Evolutionary conservation across 495 filamentous ascomycete genomes (phyloP).

Genomic region (Lasiosphaeria miniovina): DNA sequence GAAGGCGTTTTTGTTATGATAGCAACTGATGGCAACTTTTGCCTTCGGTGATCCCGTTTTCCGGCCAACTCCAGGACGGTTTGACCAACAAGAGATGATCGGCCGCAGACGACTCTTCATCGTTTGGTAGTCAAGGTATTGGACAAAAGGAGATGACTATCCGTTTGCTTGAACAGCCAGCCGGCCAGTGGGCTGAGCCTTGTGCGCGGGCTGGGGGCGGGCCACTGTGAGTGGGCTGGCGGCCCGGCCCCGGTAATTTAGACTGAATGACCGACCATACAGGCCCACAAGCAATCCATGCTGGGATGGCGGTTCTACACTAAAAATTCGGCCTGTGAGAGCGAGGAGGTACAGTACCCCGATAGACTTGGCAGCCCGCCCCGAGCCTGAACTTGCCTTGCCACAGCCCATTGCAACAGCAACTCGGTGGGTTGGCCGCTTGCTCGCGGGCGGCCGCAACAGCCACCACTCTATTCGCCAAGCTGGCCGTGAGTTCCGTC

Average conservation of each 20-base stretch:
- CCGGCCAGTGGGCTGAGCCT: conserved; percentile 8
- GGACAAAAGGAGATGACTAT: neutral
- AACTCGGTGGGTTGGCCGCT: neutral
- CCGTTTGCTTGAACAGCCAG: conserved; percentile 8
- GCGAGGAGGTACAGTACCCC: too few relatives aligned
- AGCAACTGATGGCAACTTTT: too few relatives aligned
- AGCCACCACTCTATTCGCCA: neutral
- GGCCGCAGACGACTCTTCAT: neutral
- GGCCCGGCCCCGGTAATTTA: neutral
- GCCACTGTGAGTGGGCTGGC: neutral
- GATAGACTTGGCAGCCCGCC: neutral
- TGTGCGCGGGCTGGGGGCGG: neutral
- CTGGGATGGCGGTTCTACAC: too few relatives aligned
- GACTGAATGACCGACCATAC: neutral
- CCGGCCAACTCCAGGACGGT: neutral
- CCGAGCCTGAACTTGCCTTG: neutral
- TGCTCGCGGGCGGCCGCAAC: neutral
- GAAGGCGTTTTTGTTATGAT: too few relatives aligned
- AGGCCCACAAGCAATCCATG: neutral
- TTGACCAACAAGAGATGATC: neutral
- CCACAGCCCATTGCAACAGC: neutral
- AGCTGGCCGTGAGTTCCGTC: neutral
- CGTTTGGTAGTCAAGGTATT: neutral
- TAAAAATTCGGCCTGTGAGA: too few relatives aligned
- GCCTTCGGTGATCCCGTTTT: too few relatives aligned